Conservation (phyloP, 2,329 filamentous ascomycete species). For the Annulohypoxylon truncatum region DNA sequence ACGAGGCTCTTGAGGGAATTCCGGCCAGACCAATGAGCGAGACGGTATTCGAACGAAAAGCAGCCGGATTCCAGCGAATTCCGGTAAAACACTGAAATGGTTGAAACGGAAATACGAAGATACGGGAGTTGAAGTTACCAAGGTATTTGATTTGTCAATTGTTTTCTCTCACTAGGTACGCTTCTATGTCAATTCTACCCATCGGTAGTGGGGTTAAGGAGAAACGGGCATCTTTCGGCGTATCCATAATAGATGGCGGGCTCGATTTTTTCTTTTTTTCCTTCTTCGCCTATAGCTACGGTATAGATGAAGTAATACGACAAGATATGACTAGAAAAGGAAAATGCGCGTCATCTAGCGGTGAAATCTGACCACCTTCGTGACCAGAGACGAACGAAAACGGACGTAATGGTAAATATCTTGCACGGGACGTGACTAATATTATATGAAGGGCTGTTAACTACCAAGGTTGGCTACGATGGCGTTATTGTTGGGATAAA, state of each 20-base stretch:
- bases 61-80: constrained; percentile 37
- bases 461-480: background rate
- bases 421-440: constrained; percentile 23
- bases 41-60: constrained; percentile 41
- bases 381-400: constrained; percentile 17
- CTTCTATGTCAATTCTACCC: background rate
- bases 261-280: background rate
- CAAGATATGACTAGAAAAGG: constrained; percentile 16
- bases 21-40: constrained; percentile 49
- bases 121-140: background rate
- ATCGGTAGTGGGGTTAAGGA: background rate
- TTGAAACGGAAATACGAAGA: background rate
- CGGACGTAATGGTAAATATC: background rate
- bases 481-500: background rate
- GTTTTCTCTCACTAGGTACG: background rate
- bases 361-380: constrained; percentile 38
- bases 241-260: constrained; percentile 7
- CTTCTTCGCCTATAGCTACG: background rate
- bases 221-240: constrained; percentile 26
- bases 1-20: constrained; percentile 50
- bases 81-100: constrained; percentile 6
- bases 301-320: constrained; percentile 19
- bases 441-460: constrained; percentile 5
- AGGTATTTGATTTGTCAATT: constrained; percentile 3
- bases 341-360: constrained; percentile 26